These are phyloP conservation scores for Cadophora sp. DNA, from an alignment of 2,329 filamentous ascomycete genomes.

Conservation along the genomic window DNA sequence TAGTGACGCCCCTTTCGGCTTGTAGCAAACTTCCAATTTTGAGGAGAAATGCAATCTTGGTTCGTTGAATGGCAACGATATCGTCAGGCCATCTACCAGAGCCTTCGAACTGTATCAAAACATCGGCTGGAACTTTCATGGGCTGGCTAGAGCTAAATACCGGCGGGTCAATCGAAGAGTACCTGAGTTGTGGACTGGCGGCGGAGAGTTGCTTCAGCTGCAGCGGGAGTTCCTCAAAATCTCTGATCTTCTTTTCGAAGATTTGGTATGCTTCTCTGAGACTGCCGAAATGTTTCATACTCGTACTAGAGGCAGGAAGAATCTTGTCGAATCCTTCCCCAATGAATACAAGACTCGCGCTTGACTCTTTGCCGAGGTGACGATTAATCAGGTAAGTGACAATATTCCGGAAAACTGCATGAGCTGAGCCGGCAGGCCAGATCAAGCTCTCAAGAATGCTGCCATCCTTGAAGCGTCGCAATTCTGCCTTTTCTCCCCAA, in stretches of 20 bases:
- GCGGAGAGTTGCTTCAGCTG: constrained; percentile 81
- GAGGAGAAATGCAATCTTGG: constrained; percentile 86
- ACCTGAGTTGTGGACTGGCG: constrained; percentile 75
- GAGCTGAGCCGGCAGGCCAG: constrained; percentile 71
- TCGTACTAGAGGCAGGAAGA: constrained; percentile 46
- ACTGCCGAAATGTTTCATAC: constrained; percentile 65
- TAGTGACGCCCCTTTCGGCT: constrained; percentile 64
- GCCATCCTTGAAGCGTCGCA: constrained; percentile 93
- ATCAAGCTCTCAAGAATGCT: constrained; percentile 91
- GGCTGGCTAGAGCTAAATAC: constrained; percentile 48
- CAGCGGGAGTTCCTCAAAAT: constrained; percentile 84
- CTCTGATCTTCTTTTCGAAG: constrained; percentile 79
- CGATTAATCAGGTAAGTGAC: constrained; percentile 71
- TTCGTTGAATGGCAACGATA: constrained; percentile 86
- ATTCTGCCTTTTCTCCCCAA: constrained; percentile 93
- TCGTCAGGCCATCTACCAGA: constrained; percentile 95
- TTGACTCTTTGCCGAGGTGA: constrained; percentile 68
- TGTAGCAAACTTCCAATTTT: constrained; percentile 71
- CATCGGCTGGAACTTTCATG: constrained; percentile 68
- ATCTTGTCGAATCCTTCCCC: constrained; percentile 54
- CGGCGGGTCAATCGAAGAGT: constrained; percentile 67
- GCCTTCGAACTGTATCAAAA: constrained; percentile 89
- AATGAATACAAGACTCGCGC: constrained; percentile 47
- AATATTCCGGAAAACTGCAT: constrained; percentile 80
- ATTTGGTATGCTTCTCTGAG: constrained; percentile 73